Percentiles rank a stretch among this genome's conserved stretches.
Conservation (phyloP, 768 basidiomycete genomes). For the Pholiota conissans region DNA sequence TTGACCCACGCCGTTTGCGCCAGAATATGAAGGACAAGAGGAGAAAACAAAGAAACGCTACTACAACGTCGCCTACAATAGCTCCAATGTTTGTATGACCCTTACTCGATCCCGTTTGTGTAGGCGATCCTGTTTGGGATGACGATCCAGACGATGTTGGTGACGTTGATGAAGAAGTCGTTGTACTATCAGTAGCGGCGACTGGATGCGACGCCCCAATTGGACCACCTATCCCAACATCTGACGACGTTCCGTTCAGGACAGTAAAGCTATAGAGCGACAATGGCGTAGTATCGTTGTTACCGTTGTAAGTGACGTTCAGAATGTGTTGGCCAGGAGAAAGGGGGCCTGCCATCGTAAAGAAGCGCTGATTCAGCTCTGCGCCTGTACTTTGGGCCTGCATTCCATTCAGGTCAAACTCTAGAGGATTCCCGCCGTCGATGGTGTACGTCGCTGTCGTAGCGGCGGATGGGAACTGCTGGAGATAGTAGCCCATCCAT, state of each 20-base stretch:
- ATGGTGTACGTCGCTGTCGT: conserved; percentile 7
- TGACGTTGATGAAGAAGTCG: not conserved
- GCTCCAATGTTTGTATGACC: not conserved
- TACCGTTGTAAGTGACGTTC: not conserved
- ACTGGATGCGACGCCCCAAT: not conserved
- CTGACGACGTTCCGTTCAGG: not conserved
- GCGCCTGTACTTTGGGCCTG: not conserved
- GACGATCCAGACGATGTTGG: not conserved
- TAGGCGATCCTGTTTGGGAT: not conserved
- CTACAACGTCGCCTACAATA: not conserved
- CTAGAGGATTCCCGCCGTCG: not conserved
- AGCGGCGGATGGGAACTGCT: not conserved
- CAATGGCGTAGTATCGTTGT: conserved; percentile 1
- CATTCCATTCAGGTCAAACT: not conserved
- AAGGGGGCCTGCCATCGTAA: not conserved
- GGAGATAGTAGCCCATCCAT: not conserved
- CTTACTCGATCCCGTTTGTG: not conserved
- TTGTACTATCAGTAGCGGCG: not conserved
- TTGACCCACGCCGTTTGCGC: not conserved
- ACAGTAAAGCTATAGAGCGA: not conserved
- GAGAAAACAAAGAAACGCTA: not conserved
- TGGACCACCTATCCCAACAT: not conserved
- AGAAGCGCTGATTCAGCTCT: conserved; percentile 1
- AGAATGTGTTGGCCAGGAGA: not conserved
- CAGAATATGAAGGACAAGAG: not conserved